Percentiles rank a stretch among this genome's conserved stretches.
Conservation (phyloP, 345 rosid species). For the Hypericum perforatum region DNA sequence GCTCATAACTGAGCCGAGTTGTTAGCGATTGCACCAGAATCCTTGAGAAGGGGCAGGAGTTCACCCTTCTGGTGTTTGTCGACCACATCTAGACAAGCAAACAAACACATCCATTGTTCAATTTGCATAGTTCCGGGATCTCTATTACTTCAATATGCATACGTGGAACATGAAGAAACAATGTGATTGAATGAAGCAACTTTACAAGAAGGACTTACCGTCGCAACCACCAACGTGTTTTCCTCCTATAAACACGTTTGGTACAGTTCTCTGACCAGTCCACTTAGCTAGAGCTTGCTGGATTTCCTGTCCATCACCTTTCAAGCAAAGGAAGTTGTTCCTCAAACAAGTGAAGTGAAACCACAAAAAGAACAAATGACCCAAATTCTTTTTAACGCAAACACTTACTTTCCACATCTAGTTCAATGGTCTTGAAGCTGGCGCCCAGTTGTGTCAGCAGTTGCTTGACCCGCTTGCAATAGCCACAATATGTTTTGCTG, state of each 20-base stretch:
- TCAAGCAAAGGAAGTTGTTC: neutral
- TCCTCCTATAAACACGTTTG: conserved; percentile 57
- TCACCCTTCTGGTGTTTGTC: conserved; percentile 43
- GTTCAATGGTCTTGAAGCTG: conserved; percentile 34
- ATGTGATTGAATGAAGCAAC: neutral
- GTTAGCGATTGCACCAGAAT: conserved; percentile 45
- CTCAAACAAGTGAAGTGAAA: neutral
- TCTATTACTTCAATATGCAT: too few species aligned
- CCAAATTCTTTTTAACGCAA: too few species aligned
- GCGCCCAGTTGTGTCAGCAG: conserved; percentile 44
- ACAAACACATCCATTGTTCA: neutral
- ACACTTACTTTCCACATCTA: conserved; percentile 35
- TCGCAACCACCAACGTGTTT: conserved; percentile 66
- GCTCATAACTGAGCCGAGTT: conserved; percentile 33
- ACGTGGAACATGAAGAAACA: neutral
- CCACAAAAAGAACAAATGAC: neutral
- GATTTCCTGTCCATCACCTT: conserved; percentile 40
- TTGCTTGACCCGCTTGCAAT: conserved; percentile 50
- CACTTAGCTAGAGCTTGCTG: conserved; percentile 48
- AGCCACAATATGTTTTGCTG: conserved; percentile 70
- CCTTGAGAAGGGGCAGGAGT: conserved; percentile 44
- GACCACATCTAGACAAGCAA: conserved; percentile 28
- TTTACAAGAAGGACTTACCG: conserved; percentile 22
- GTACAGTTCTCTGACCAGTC: conserved; percentile 59
- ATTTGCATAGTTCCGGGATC: neutral